Evolutionary conservation across 352 stramenopile species (phyloP).

Genomic region (Globisporangium solare): DNA sequence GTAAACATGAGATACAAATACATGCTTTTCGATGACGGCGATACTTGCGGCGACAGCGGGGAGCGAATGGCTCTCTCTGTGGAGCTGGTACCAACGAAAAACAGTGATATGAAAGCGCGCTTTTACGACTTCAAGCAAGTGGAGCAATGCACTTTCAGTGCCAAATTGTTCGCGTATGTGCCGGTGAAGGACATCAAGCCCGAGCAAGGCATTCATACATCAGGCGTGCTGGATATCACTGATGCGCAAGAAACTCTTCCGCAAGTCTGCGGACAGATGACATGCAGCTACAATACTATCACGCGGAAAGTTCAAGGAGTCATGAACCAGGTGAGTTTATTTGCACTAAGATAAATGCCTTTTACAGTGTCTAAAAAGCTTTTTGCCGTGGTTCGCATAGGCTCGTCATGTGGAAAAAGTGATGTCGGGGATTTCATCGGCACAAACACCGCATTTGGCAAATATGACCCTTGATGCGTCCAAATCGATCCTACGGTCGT

Average conservation of each 20-base stretch:
- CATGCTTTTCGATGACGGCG: conserved; percentile 72
- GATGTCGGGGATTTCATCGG: conserved; percentile 14
- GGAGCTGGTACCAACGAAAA: conserved; percentile 46
- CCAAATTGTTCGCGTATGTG: conserved; percentile 46
- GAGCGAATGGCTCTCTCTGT: conserved; percentile 41
- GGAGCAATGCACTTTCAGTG: conserved; percentile 51
- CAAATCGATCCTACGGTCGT: conserved; percentile 47
- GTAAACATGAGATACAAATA: conserved; percentile 77
- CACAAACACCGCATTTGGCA: conserved; percentile 31
- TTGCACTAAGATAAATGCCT: background rate
- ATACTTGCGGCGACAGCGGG: conserved; percentile 44
- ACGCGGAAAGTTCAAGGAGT: conserved; percentile 40
- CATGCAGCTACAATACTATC: conserved; percentile 56
- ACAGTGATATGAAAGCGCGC: conserved; percentile 29
- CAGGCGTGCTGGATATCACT: conserved; percentile 64
- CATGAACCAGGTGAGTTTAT: conserved; percentile 39
- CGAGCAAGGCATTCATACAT: conserved; percentile 52
- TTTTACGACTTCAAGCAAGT: conserved; percentile 53
- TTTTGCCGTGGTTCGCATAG: background rate
- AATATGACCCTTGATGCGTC: conserved; percentile 52
- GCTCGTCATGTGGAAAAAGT: conserved; percentile 20
- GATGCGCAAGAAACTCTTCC: conserved; percentile 45
- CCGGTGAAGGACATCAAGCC: conserved; percentile 32
- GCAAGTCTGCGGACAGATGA: conserved; percentile 67
- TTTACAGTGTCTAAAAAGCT: no score